These are phyloP conservation scores for Leishmania braziliensis DNA, from an alignment of 208 protist species.

Conservation along the genomic window DNA sequence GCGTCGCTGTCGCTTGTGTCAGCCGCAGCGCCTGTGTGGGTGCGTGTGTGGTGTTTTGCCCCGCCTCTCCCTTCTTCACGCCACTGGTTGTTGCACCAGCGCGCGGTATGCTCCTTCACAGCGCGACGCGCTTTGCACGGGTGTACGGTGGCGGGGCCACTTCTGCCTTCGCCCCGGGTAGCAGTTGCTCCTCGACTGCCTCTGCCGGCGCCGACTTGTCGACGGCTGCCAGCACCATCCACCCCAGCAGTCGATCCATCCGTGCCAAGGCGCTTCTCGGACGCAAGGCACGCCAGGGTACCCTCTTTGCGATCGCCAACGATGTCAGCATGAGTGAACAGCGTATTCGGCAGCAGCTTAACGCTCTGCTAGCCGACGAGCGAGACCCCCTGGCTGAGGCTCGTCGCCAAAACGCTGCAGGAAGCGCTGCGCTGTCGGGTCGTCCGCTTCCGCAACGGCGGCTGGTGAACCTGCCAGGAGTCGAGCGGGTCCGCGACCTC, in stretches of 20 bases:
- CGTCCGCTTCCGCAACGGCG: constrained; percentile 44
- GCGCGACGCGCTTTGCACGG: constrained; percentile 35
- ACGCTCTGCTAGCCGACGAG: constrained; percentile 78
- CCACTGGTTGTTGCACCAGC: background rate
- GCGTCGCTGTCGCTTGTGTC: background rate
- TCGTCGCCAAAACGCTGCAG: constrained; percentile 10
- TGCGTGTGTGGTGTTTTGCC: background rate
- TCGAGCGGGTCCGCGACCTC: constrained; percentile 81
- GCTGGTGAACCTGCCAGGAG: constrained; percentile 82
- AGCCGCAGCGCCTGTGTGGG: background rate
- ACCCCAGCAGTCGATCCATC: constrained; percentile 10
- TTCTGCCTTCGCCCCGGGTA: constrained; percentile 32
- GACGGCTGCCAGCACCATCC: background rate
- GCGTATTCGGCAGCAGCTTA: constrained; percentile 75
- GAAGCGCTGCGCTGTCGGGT: constrained; percentile 10
- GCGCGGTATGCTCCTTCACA: constrained; percentile 12
- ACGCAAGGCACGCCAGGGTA: constrained; percentile 63
- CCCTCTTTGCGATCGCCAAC: constrained; percentile 77
- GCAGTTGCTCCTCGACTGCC: constrained; percentile 21
- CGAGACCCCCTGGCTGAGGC: constrained; percentile 41
- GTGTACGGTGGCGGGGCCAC: constrained; percentile 67
- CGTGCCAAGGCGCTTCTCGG: constrained; percentile 43
- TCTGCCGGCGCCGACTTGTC: background rate
- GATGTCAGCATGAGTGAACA: constrained; percentile 70
- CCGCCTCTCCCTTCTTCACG: background rate